Percentiles rank a stretch among this genome's conserved stretches.
phyloP scores from a whole-genome alignment of 495 filamentous ascomycete species.

The Glonium stellatum region DNA sequence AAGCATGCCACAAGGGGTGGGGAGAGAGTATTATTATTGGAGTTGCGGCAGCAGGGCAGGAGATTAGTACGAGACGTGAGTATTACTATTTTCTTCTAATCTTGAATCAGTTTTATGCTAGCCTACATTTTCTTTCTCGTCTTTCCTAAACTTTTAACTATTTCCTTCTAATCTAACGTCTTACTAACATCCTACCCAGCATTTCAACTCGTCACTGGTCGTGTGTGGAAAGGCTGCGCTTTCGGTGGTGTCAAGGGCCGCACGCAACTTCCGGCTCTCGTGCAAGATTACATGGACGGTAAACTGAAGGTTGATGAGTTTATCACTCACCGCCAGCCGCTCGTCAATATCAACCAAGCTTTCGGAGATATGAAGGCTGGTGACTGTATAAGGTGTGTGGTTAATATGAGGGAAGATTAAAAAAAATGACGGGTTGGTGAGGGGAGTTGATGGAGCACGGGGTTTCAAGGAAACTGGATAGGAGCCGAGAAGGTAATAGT shows the following conservation, averaged over 20 bases:
- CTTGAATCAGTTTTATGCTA: background rate
- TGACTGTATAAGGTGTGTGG: slow-evolving; percentile 88
- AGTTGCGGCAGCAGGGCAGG: slow-evolving; percentile 93
- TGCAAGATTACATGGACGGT: slow-evolving; percentile 82
- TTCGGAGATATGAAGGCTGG: slow-evolving; percentile 93
- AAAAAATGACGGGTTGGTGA: too few relatives aligned
- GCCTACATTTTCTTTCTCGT: background rate
- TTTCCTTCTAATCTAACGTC: background rate
- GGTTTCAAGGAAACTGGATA: too few relatives aligned
- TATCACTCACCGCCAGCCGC: slow-evolving; percentile 87
- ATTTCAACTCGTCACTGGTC: slow-evolving; percentile 97
- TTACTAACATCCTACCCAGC: slow-evolving; percentile 46
- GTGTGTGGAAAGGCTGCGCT: slow-evolving; percentile 95
- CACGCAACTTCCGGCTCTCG: slow-evolving; percentile 79
- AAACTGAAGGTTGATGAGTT: slow-evolving; percentile 98
- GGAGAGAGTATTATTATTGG: slow-evolving; percentile 97
- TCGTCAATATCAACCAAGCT: slow-evolving; percentile 75
- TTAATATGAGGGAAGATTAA: slow-evolving; percentile 46
- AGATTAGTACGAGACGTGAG: slow-evolving; percentile 93
- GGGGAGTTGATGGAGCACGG: too few relatives aligned
- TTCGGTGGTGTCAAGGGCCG: slow-evolving; percentile 98
- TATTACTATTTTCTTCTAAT: slow-evolving; percentile 28
- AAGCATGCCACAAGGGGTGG: slow-evolving; percentile 99
- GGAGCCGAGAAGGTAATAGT: too few relatives aligned
- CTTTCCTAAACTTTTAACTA: background rate